phyloP scores from a whole-genome alignment of 306 rosid genomes.

The Parietaria judaica region DNA sequence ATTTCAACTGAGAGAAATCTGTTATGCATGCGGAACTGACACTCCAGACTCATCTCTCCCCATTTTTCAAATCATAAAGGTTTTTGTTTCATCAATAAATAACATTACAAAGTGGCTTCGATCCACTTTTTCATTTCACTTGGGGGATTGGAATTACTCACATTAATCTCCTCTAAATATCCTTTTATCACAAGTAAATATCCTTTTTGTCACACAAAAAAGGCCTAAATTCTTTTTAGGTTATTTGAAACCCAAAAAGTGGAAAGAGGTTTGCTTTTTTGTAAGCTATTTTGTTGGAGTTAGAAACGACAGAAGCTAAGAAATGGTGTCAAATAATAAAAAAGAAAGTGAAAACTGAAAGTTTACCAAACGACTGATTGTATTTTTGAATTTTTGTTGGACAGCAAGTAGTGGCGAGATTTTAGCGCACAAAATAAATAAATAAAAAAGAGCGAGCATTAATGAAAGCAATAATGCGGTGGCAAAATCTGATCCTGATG shows the following conservation, averaged over 20 bases:
- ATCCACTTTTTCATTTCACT: background rate
- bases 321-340: background rate
- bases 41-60: background rate
- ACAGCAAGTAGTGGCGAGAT: background rate
- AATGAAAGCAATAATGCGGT: background rate
- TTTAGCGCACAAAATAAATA: background rate
- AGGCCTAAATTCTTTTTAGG: background rate
- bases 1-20: background rate
- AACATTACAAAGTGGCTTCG: background rate
- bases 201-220: background rate
- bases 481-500: background rate
- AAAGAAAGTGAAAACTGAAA: background rate
- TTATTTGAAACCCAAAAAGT: background rate
- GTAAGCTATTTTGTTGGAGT: background rate
- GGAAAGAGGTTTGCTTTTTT: background rate
- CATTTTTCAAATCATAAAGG: background rate
- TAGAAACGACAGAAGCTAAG: constrained; percentile 15
- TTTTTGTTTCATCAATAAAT: background rate
- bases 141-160: no score
- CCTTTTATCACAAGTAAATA: no score
- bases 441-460: background rate
- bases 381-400: background rate
- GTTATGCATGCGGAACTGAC: constrained; percentile 2
- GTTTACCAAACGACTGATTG: background rate
- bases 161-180: background rate